Percentiles rank a stretch among this genome's conserved stretches.
These are phyloP conservation scores for Cladobotryum protrusum DNA, from an alignment of 2,329 filamentous ascomycete species.

Conservation along the genomic window DNA sequence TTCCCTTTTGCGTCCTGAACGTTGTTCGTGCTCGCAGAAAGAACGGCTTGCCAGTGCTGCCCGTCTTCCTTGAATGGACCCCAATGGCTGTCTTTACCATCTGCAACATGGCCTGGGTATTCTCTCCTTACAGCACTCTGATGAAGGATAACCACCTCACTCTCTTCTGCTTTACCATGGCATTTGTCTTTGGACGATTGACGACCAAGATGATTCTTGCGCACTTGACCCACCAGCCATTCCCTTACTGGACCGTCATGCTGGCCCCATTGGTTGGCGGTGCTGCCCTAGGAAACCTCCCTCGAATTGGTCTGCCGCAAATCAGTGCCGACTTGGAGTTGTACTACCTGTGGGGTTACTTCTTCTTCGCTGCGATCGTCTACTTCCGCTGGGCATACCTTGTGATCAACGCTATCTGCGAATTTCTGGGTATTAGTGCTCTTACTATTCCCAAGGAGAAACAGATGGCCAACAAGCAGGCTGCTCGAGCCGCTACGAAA, in stretches of 20 bases:
- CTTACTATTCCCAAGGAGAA: constrained; percentile 71
- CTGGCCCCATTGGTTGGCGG: constrained; percentile 80
- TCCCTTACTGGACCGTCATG: constrained; percentile 95
- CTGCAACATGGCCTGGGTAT: constrained; percentile 76
- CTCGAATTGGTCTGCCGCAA: constrained; percentile 63
- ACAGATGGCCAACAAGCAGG: constrained; percentile 47
- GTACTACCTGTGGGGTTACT: constrained; percentile 77
- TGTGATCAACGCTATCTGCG: constrained; percentile 86
- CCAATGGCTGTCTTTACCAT: constrained; percentile 78
- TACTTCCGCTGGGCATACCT: constrained; percentile 92
- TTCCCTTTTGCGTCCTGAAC: constrained; percentile 85
- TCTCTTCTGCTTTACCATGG: constrained; percentile 86
- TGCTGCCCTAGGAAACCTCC: constrained; percentile 75
- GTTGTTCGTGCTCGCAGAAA: constrained; percentile 70
- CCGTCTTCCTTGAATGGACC: constrained; percentile 89
- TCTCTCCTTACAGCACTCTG: constrained; percentile 78
- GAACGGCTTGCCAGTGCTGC: constrained; percentile 66
- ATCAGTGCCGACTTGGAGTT: constrained; percentile 64
- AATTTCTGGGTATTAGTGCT: constrained; percentile 89
- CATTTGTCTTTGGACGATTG: constrained; percentile 96
- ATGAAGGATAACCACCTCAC: constrained; percentile 80
- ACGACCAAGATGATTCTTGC: constrained; percentile 99
- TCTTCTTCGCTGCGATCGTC: constrained; percentile 73
- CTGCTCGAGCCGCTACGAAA: constrained; percentile 30
- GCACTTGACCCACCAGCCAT: constrained; percentile 86